Evolutionary conservation across 441 rosid species (phyloP).

Genomic region (Populus hybrid): DNA sequence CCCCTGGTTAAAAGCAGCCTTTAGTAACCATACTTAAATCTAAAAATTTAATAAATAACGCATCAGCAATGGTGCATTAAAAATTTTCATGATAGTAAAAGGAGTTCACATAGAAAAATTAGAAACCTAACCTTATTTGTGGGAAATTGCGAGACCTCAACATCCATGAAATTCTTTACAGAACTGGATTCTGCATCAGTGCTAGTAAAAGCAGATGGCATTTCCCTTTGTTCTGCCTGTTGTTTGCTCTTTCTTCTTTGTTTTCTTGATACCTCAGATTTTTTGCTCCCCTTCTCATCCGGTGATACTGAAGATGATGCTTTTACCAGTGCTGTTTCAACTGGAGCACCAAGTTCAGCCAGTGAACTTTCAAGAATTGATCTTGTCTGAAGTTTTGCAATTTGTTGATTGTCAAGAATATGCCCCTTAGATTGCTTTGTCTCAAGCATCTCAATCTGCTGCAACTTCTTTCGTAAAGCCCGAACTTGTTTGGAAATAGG

Average conservation of each 20-base stretch:
- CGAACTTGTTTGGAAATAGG: constrained; percentile 64
- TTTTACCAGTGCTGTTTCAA: constrained; percentile 41
- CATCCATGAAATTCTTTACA: constrained; percentile 30
- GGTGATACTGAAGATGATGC: constrained; percentile 33
- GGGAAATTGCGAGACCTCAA: constrained; percentile 35
- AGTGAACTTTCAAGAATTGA: constrained; percentile 62
- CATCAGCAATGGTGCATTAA: not conserved
- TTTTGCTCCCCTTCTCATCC: constrained; percentile 62
- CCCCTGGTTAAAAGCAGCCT: not conserved
- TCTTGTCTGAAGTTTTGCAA: constrained; percentile 81
- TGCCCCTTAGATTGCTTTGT: constrained; percentile 66
- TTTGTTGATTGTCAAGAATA: constrained; percentile 85
- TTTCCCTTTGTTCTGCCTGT: constrained; percentile 44
- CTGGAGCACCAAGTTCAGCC: constrained; percentile 68
- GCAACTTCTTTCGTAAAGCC: constrained; percentile 84
- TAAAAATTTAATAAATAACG: not conserved
- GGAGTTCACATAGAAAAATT: not conserved
- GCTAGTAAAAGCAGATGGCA: constrained; percentile 35
- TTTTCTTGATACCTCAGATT: constrained; percentile 47
- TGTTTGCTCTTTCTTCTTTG: constrained; percentile 72
- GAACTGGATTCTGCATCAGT: constrained; percentile 33
- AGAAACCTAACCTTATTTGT: constrained; percentile 49
- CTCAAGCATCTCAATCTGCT: constrained; percentile 97
- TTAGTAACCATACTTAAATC: not conserved
- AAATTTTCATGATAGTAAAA: not conserved